phyloP scores from a whole-genome alignment of 2,329 filamentous ascomycete species.

The Sclerotiophoma versabilis region DNA sequence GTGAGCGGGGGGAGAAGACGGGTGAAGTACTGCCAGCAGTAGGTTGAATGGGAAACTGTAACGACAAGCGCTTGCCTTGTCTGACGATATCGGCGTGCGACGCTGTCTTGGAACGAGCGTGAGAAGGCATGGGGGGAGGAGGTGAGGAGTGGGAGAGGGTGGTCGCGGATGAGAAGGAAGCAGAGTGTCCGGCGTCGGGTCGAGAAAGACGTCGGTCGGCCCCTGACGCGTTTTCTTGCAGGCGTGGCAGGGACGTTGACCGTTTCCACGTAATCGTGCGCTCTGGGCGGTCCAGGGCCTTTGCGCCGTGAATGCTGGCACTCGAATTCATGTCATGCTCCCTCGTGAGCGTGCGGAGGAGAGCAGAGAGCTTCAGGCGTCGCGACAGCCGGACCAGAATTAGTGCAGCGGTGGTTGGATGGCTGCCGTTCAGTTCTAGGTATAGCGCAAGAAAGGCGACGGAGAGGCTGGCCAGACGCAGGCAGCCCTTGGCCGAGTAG shows the following conservation, averaged over 20 bases:
- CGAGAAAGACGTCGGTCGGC: constrained; percentile 19
- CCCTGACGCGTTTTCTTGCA: constrained; percentile 32
- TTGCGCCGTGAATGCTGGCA: constrained; percentile 23
- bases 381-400: constrained; percentile 46
- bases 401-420: constrained; percentile 40
- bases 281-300: constrained; percentile 40
- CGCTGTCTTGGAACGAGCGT: constrained; percentile 45
- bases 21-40: constrained; percentile 43
- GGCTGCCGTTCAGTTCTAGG: constrained; percentile 40
- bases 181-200: constrained; percentile 21
- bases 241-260: constrained; percentile 18
- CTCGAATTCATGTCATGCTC: constrained; percentile 34
- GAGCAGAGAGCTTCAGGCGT: constrained; percentile 35
- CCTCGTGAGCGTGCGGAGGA: constrained; percentile 31
- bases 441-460: constrained; percentile 39
- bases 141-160: constrained; percentile 27
- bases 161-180: constrained; percentile 21
- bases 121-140: constrained; percentile 31
- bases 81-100: constrained; percentile 45
- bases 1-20: constrained; percentile 41
- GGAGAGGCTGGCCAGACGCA: constrained; percentile 38
- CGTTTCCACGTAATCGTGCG: constrained; percentile 18
- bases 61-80: constrained; percentile 55
- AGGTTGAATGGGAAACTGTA: constrained; percentile 58
- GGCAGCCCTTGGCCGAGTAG: constrained; percentile 13